A percentile compares a stretch with the other conserved stretches of the same genome.
Evolutionary conservation across 1,139 yeast species (phyloP).

Genomic region (Protomyces pachydermus): DNA sequence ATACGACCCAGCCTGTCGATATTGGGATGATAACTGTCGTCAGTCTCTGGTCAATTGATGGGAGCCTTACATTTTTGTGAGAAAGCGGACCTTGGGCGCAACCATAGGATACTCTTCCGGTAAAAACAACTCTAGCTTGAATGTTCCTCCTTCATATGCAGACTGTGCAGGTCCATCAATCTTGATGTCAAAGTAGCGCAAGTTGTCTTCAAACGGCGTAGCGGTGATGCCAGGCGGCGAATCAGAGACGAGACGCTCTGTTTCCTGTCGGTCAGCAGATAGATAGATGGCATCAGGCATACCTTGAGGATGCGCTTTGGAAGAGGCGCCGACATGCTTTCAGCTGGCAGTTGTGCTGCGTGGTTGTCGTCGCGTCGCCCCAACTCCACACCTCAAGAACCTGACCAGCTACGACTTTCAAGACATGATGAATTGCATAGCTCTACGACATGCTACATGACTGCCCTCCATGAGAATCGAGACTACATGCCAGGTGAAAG

Average conservation of each 20-base stretch:
- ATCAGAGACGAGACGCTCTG: constrained; percentile 83
- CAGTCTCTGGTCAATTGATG: background rate
- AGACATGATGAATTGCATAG: too few species aligned
- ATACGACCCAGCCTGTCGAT: constrained; percentile 92
- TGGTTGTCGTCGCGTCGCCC: background rate
- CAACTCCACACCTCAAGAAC: background rate
- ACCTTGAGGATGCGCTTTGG: constrained; percentile 87
- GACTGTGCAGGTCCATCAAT: constrained; percentile 86
- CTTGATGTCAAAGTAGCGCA: constrained; percentile 81
- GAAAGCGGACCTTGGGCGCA: constrained; percentile 45
- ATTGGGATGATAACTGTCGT: constrained; percentile 70
- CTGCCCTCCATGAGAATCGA: background rate
- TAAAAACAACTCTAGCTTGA: constrained; percentile 67
- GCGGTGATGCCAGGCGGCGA: constrained; percentile 97
- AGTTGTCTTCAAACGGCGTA: constrained; percentile 84
- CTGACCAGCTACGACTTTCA: too few species aligned
- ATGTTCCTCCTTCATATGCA: constrained; percentile 75
- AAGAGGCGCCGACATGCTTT: constrained; percentile 34
- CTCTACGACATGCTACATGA: background rate
- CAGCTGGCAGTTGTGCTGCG: background rate
- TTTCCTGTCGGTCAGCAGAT: constrained; percentile 50
- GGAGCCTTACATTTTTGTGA: constrained; percentile 59
- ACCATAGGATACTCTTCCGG: constrained; percentile 78
- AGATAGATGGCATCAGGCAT: constrained; percentile 33
- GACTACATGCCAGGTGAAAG: constrained; percentile 11